These are phyloP conservation scores for Phytopythium delawarense DNA, from an alignment of 352 stramenopile species.

Conservation along the genomic window DNA sequence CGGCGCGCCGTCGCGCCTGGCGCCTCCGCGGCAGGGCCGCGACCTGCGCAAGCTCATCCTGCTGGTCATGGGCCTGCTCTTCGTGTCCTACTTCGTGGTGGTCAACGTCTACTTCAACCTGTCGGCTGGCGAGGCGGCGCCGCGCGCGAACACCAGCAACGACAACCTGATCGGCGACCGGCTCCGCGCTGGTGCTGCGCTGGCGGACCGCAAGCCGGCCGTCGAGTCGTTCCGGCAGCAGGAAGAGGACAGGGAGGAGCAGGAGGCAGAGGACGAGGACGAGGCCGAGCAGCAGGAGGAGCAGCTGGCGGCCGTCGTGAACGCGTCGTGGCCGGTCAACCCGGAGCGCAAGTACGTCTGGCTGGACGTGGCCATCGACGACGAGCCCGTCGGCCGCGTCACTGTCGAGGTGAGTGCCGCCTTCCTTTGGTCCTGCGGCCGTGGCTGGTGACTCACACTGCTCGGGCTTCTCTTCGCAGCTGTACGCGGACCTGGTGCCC, in stretches of 20 bases:
- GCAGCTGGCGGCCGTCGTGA: conserved; percentile 9
- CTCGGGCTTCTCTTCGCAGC: conserved; percentile 14
- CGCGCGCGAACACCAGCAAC: neutral
- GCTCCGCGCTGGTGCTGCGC: neutral
- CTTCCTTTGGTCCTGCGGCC: neutral
- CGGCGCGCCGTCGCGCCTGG: conserved; percentile 7
- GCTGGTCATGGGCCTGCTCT: conserved; percentile 42
- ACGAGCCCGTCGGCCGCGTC: conserved; percentile 61
- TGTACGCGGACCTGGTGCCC: conserved; percentile 94
- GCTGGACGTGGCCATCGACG: conserved; percentile 81
- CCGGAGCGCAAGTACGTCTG: conserved; percentile 80
- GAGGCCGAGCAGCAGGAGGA: conserved; percentile 9
- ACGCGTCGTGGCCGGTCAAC: conserved; percentile 43
- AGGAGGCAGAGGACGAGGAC: conserved; percentile 4
- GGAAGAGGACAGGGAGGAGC: neutral
- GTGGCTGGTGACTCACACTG: neutral
- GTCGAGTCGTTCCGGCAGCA: neutral
- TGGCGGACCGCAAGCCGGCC: neutral
- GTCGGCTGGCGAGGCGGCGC: conserved; percentile 6
- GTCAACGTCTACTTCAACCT: conserved; percentile 68
- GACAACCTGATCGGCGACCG: neutral
- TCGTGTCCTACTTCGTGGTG: conserved; percentile 61
- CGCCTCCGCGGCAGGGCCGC: conserved; percentile 10
- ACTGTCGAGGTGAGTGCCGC: conserved; percentile 48
- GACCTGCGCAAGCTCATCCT: conserved; percentile 58